Evolutionary conservation across 495 filamentous ascomycete species (phyloP), one percentile per base, ranked within the genome.

Genomic region (Lepidopterella palustris): DNA sequence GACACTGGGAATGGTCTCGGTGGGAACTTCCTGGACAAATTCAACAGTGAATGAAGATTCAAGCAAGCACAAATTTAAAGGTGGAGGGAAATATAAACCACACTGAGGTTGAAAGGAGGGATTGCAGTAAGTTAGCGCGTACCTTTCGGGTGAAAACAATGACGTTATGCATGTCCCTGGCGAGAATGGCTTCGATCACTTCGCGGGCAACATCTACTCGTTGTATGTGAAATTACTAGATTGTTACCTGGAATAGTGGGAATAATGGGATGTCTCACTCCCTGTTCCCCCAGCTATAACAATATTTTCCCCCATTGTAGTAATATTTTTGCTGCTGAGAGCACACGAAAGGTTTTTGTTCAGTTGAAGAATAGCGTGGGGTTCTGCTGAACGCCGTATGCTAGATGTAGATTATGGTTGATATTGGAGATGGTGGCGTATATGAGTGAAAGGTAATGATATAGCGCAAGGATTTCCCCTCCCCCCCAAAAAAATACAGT

Each of bases 261-360:
- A n/a, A n/a, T n/a, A n/a, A n/a, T n/a, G n/a, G 52, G 5, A 31
- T 11, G 27, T 72, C 75, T 4, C 69, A 82, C 81, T 61, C 8
- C 80, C 76, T 20, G 78, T 73, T 58, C 77, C 80, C 35, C 80
- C 82, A n/a, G 79, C 80, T 18, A 83, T 57, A 4, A 76, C 79
- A 49, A 85, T 75, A 25, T 79, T 81, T 56, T 80, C 80, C 81
- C 82, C 83, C 68, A n/a, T n/a, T 35, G n/a, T n/a, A n/a, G n/a
- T n/a, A n/a, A n/a, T n/a, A n/a, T n/a, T n/a, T n/a, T n/a, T n/a
- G n/a, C n/a, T n/a, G n/a, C n/a, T n/a, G n/a, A n/a, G n/a, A n/a
- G n/a, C n/a, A n/a, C n/a, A n/a, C n/a, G n/a, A n/a, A n/a, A n/a
- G n/a, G n/a, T n/a, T n/a, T n/a, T n/a, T n/a, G n/a, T n/a, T n/a